These are phyloP conservation scores for Fusarium anguioides DNA, from an alignment of 2,329 filamentous ascomycete species.

Conservation along the genomic window DNA sequence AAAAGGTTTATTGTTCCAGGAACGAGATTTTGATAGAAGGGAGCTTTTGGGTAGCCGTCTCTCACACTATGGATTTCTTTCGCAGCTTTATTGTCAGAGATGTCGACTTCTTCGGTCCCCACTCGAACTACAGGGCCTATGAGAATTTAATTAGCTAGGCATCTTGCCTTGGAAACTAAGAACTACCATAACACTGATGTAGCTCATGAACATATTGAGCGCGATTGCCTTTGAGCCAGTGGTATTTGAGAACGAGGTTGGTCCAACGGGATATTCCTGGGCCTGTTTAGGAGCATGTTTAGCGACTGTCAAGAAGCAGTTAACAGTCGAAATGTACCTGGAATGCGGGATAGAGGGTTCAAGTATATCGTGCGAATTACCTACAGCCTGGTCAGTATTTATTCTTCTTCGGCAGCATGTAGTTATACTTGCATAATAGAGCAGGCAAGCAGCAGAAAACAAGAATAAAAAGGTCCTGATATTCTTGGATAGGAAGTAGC, in stretches of 20 bases:
- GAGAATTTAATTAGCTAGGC: fast-evolving
- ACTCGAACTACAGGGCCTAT: neutral
- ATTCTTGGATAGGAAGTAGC: too few species aligned
- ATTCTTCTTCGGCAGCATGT: too few species aligned
- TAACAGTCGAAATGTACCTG: too few species aligned
- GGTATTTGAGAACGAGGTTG: neutral
- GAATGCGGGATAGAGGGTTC: too few species aligned
- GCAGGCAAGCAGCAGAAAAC: too few species aligned
- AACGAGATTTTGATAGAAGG: neutral
- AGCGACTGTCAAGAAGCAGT: too few species aligned
- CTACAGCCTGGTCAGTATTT: too few species aligned
- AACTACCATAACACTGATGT: neutral
- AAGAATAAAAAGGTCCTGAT: too few species aligned
- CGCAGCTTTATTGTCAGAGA: neutral
- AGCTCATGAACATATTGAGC: neutral
- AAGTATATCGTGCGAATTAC: too few species aligned
- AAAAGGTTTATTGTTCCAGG: neutral
- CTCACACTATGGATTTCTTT: neutral
- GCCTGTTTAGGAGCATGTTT: too few species aligned
- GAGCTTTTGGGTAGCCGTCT: neutral
- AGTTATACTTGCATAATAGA: too few species aligned
- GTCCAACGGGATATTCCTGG: neutral
- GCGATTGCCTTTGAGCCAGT: neutral
- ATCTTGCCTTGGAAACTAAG: fast-evolving
- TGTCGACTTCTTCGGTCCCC: neutral